Evolutionary conservation across 2,329 filamentous ascomycete genomes (phyloP).

Genomic region (Elsinoe perseae): DNA sequence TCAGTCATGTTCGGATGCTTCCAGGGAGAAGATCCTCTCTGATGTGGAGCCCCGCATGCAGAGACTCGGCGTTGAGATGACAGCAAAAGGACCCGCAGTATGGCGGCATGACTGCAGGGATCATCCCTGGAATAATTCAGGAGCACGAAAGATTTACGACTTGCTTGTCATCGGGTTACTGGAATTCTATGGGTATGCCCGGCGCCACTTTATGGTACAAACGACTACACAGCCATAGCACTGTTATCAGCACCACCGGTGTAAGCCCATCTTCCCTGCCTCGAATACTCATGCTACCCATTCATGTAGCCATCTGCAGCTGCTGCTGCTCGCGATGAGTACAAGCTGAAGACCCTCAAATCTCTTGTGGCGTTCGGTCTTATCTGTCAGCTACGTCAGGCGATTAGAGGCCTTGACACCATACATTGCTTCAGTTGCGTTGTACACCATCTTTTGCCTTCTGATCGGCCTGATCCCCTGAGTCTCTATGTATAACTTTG

Average conservation of each 20-base stretch:
- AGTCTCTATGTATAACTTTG: slow-evolving; percentile 29
- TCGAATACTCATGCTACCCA: neutral
- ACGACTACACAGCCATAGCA: neutral
- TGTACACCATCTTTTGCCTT: slow-evolving; percentile 32
- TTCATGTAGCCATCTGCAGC: neutral
- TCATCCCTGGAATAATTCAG: neutral
- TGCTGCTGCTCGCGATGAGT: neutral
- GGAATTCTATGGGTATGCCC: neutral
- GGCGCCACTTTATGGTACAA: neutral
- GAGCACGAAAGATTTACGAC: neutral
- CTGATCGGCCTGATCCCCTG: slow-evolving; percentile 34
- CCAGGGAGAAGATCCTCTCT: neutral
- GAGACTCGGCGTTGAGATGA: neutral
- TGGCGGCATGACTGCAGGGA: neutral
- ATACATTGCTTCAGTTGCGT: slow-evolving; percentile 30
- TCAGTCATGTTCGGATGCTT: too few species aligned
- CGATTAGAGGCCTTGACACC: slow-evolving; percentile 31
- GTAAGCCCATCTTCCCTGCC: neutral
- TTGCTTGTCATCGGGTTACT: neutral
- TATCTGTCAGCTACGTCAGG: slow-evolving; percentile 32
- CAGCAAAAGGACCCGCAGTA: neutral
- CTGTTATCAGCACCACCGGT: neutral
- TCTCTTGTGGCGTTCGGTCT: neutral
- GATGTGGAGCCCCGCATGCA: neutral
- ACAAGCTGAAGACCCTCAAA: neutral